Evolutionary conservation across 2,329 filamentous ascomycete genomes (phyloP), one percentile per base, ranked within the genome.

Genomic region (Grosmannia serpens): DNA sequence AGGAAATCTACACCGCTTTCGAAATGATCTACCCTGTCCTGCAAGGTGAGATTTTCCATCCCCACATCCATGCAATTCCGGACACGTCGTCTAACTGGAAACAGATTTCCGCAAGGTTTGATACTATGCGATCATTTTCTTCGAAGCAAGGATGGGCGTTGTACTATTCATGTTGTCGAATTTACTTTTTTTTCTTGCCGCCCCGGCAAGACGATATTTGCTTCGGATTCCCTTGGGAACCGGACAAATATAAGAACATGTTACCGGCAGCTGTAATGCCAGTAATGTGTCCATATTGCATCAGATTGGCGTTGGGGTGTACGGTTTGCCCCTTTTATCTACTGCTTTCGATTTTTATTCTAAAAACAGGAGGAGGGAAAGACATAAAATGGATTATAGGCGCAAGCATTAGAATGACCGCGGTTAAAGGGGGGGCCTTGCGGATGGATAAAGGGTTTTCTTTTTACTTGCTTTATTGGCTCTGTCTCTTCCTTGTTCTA

Each of bases 21-120:
- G 91, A 96, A 77, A 88, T 95, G 85, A 96, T 96, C 76, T 96
- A 96, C 71, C 91, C 91, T 72, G 91, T 96, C 76, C 78, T 95
- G 70, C 89, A 91, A 80, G 88, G 88, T 91, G 76, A n/a, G 57
- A 49, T 41, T 26, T 4, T 6, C 11, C 41, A 33, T 20, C 26
- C 66, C 78, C 74, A 63, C 31, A 8, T 5, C 4, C 2, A 8
- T 15, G 26, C 26, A 17, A 22, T 41, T 11, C 47, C 10, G 15
- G 46, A 50, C 11, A 15, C 20, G 57, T 44, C 52, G 59, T 62
- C 59, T 58, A 65, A 57, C 64, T 60, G 62, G 65, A 65, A 33
- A 0, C 31, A 80, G 79, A 82, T 72, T 82, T 82, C 76, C 78
- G 79, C 67, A 82, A 82, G 71, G 75, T 82, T 63, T 82, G 76